A percentile compares a stretch with the other conserved stretches of the same genome.
phyloP scores from a whole-genome alignment of 371 early-diverging fungal genomes.

The Mortierella sp. region DNA sequence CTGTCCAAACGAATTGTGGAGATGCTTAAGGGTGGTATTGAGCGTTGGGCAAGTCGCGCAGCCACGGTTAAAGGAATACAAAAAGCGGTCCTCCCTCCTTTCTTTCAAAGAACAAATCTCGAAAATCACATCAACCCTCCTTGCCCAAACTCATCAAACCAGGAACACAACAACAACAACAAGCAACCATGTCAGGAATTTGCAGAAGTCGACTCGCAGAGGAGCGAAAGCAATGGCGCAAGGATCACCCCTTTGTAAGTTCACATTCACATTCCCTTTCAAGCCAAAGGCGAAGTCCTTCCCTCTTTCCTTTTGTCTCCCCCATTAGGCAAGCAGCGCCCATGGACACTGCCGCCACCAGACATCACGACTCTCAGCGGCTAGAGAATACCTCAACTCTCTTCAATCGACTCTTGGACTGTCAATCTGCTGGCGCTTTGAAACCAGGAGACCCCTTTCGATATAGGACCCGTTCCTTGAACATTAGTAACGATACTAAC shows the following conservation, averaged over 20 bases:
- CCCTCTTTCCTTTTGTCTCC: neutral
- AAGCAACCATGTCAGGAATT: slow-evolving; percentile 70
- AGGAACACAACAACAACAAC: slow-evolving; percentile 3
- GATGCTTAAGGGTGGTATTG: neutral
- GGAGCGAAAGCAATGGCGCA: slow-evolving; percentile 98
- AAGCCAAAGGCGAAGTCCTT: neutral
- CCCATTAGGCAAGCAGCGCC: slow-evolving; percentile 1
- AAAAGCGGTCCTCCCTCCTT: slow-evolving; percentile 1
- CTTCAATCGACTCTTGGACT: neutral
- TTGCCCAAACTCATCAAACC: neutral
- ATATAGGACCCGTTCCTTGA: neutral
- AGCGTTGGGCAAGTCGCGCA: neutral
- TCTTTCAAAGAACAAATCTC: no score
- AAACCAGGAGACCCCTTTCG: neutral
- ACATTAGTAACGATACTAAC: neutral
- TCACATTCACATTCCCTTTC: neutral
- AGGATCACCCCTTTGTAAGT: slow-evolving; percentile 93
- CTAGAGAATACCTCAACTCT: neutral
- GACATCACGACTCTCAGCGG: neutral
- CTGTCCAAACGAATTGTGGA: neutral
- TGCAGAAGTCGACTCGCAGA: slow-evolving; percentile 87
- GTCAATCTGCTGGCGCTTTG: neutral
- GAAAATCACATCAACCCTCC: no score
- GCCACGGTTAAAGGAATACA: neutral
- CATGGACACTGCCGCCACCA: neutral